phyloP scores from a whole-genome alignment of 2,329 filamentous ascomycete species.

The Fusarium haematococcum region DNA sequence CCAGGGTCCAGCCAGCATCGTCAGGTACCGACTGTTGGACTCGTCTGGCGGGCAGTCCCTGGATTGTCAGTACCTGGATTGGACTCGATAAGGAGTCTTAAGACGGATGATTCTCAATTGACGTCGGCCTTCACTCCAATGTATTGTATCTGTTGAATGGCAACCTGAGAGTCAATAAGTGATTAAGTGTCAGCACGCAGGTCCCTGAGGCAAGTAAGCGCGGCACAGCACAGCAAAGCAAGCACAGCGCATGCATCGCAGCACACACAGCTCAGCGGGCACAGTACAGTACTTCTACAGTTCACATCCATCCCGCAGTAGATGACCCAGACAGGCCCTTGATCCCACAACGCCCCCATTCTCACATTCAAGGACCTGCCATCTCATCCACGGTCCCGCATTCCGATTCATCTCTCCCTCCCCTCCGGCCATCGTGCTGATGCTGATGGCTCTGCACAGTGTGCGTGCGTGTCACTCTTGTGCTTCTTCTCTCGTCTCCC shows the following conservation, averaged over 20 bases:
- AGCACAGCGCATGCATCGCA: neutral
- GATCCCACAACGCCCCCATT: conserved; percentile 8
- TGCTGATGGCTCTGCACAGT: conserved; percentile 29
- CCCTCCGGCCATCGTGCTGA: conserved; percentile 9
- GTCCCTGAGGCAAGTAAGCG: neutral
- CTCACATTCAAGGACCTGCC: conserved; percentile 24
- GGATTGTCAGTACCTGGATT: neutral
- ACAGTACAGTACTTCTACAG: neutral
- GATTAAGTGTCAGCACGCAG: conserved; percentile 10
- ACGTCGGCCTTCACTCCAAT: neutral
- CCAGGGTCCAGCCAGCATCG: conserved; percentile 33
- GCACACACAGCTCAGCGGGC: neutral
- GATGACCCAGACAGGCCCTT: neutral
- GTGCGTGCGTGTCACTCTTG: conserved; percentile 26
- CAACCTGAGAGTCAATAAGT: neutral
- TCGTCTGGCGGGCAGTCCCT: conserved; percentile 5
- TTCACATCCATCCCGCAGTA: neutral
- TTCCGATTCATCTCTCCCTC: conserved; percentile 36
- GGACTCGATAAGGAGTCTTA: neutral
- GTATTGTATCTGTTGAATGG: neutral
- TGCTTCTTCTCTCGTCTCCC: conserved; percentile 22
- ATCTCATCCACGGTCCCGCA: conserved; percentile 32
- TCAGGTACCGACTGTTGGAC: conserved; percentile 28
- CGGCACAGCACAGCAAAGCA: conserved; percentile 1
- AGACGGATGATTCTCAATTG: neutral